These are phyloP conservation scores for Aspergillus incahuasiensis DNA, from an alignment of 495 filamentous ascomycete genomes.

Conservation along the genomic window DNA sequence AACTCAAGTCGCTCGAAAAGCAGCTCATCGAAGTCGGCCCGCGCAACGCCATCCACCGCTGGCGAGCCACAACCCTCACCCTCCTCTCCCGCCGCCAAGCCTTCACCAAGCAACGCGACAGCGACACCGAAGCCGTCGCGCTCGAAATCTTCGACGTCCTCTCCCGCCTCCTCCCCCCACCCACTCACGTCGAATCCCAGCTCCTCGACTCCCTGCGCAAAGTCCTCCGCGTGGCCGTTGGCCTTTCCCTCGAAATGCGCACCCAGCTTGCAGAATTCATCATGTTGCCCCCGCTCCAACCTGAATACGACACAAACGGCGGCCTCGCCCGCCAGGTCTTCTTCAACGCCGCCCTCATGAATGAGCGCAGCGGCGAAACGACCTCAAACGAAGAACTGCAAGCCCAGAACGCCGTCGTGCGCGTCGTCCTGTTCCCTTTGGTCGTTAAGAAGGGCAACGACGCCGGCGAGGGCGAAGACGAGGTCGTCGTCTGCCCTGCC, in stretches of 20 bases:
- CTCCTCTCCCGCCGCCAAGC: constrained; percentile 71
- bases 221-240: constrained; percentile 77
- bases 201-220: constrained; percentile 76
- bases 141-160: constrained; percentile 78
- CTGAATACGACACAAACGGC: constrained; percentile 89
- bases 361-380: constrained; percentile 72
- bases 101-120: constrained; percentile 70
- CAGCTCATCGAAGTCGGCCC: constrained; percentile 82
- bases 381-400: constrained; percentile 74
- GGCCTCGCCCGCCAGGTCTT: constrained; percentile 75
- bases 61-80: constrained; percentile 90
- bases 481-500: constrained; percentile 89
- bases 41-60: constrained; percentile 78
- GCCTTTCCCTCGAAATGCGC: constrained; percentile 91
- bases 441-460: constrained; percentile 95
- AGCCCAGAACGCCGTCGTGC: constrained; percentile 66
- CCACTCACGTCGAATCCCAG: constrained; percentile 65
- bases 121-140: constrained; percentile 85
- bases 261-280: constrained; percentile 93
- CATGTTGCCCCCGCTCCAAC: constrained; percentile 93
- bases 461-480: constrained; percentile 73
- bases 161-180: constrained; percentile 75
- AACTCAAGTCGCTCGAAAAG: constrained; percentile 91
- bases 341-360: constrained; percentile 91
- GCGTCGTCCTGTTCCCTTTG: constrained; percentile 87